Evolutionary conservation across 1,139 yeast genomes (phyloP).

Genomic region (Hanseniaspora sp.): DNA sequence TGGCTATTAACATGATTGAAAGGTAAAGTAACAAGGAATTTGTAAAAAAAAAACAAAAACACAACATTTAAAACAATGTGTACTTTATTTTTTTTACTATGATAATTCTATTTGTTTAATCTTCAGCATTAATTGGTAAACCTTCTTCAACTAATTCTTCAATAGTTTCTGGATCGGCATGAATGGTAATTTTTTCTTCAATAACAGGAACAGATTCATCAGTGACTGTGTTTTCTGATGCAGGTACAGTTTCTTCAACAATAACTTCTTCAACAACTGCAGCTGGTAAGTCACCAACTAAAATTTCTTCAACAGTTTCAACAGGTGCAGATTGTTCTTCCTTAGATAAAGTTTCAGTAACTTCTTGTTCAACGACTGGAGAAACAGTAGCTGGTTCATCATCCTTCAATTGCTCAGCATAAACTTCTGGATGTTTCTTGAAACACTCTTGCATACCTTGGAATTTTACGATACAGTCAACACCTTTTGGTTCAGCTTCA

Average conservation of each 20-base stretch:
- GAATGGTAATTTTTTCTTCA: conserved; percentile 2
- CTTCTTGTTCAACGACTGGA: conserved; percentile 17
- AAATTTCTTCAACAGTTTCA: conserved; percentile 15
- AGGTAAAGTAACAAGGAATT: too few species aligned
- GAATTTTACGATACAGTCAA: conserved; percentile 89
- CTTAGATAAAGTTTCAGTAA: neutral
- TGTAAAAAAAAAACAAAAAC: too few species aligned
- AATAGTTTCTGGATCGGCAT: conserved; percentile 17
- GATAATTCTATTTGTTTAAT: neutral
- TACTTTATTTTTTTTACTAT: neutral
- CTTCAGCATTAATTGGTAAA: conserved; percentile 8
- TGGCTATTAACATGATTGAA: conserved; percentile 6
- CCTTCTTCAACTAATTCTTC: conserved; percentile 18
- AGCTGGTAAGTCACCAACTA: conserved; percentile 4
- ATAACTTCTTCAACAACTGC: conserved; percentile 10
- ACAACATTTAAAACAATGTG: neutral
- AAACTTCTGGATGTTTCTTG: conserved; percentile 84
- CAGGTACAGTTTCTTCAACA: neutral
- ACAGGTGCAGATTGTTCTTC: conserved; percentile 17
- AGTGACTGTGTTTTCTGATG: neutral
- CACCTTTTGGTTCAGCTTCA: conserved; percentile 91
- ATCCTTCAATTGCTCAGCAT: conserved; percentile 80
- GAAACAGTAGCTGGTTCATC: conserved; percentile 30
- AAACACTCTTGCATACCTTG: conserved; percentile 90
- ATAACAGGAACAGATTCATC: neutral